These are phyloP conservation scores for Krasilnikovozyma curviuscula DNA, from an alignment of 768 basidiomycete species.

Conservation along the genomic window DNA sequence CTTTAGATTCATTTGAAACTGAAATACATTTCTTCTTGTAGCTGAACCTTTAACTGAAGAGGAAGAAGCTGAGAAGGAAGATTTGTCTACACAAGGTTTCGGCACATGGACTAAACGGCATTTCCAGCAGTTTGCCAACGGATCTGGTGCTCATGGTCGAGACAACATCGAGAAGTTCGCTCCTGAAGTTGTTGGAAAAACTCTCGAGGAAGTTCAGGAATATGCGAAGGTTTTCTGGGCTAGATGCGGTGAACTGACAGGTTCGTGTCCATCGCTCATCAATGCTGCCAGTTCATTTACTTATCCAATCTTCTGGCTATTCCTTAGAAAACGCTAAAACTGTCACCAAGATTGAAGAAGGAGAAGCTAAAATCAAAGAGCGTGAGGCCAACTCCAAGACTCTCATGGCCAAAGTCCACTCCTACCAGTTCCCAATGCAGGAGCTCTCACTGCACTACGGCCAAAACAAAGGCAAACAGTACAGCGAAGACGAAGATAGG, in stretches of 20 bases:
- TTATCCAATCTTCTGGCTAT: neutral
- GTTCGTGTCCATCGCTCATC: constrained; percentile 27
- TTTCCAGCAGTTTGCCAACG: constrained; percentile 75
- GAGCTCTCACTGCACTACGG: constrained; percentile 90
- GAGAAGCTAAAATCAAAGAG: constrained; percentile 63
- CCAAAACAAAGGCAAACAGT: constrained; percentile 81
- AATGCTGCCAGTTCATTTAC: neutral
- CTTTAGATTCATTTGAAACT: no score
- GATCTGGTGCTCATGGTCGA: constrained; percentile 60
- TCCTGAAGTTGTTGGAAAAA: constrained; percentile 61
- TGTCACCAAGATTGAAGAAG: constrained; percentile 64
- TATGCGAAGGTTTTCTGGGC: constrained; percentile 75
- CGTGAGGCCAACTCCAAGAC: constrained; percentile 54
- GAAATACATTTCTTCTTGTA: constrained; percentile 20
- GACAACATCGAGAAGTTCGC: constrained; percentile 36
- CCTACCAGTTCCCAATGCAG: constrained; percentile 80
- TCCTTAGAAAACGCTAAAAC: constrained; percentile 54
- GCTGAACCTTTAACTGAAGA: constrained; percentile 83
- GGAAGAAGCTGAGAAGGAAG: constrained; percentile 62
- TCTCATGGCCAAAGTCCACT: constrained; percentile 60
- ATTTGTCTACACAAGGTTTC: constrained; percentile 57
- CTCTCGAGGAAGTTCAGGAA: constrained; percentile 48
- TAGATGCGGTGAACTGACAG: constrained; percentile 67
- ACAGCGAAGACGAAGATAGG: constrained; percentile 88
- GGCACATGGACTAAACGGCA: constrained; percentile 80